These are phyloP conservation scores for Carex scoparia DNA, from an alignment of 176 grass and related monocot species.

Conservation along the genomic window DNA sequence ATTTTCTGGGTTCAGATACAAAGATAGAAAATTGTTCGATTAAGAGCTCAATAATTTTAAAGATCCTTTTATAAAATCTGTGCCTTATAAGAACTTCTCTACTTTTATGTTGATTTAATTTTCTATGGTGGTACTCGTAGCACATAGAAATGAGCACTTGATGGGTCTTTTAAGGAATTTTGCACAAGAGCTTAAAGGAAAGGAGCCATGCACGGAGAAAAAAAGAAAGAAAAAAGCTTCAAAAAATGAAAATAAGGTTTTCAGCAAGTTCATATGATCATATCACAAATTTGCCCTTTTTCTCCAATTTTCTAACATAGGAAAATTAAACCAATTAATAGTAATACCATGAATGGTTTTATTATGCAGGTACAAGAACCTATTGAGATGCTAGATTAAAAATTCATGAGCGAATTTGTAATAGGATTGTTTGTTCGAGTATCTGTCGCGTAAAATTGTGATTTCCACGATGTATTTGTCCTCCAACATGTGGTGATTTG, in stretches of 20 bases:
- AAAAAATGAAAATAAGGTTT: slow-evolving; percentile 41
- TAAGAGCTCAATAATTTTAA: neutral
- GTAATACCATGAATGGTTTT: neutral
- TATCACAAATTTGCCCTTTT: neutral
- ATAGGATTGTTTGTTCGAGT: neutral
- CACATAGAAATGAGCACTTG: slow-evolving; percentile 79
- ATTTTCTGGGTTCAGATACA: neutral
- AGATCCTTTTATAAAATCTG: neutral
- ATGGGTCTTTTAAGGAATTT: slow-evolving; percentile 49
- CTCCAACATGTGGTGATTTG: slow-evolving; percentile 3
- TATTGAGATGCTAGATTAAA: slow-evolving; percentile 14
- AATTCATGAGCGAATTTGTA: neutral
- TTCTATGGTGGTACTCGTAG: slow-evolving; percentile 32
- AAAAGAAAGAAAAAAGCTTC: slow-evolving; percentile 63
- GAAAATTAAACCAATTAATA: neutral
- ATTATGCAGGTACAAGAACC: slow-evolving; percentile 11
- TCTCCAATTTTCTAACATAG: neutral
- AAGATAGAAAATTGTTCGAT: neutral
- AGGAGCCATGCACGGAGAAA: slow-evolving; percentile 50
- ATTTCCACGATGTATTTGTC: neutral
- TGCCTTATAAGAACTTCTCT: neutral
- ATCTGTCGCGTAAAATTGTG: neutral
- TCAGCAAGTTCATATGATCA: neutral
- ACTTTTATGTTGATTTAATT: neutral
- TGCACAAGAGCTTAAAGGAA: slow-evolving; percentile 63